Evolutionary conservation across 371 early-diverging fungal genomes (phyloP).

Genomic region (Mortierella sp.): DNA sequence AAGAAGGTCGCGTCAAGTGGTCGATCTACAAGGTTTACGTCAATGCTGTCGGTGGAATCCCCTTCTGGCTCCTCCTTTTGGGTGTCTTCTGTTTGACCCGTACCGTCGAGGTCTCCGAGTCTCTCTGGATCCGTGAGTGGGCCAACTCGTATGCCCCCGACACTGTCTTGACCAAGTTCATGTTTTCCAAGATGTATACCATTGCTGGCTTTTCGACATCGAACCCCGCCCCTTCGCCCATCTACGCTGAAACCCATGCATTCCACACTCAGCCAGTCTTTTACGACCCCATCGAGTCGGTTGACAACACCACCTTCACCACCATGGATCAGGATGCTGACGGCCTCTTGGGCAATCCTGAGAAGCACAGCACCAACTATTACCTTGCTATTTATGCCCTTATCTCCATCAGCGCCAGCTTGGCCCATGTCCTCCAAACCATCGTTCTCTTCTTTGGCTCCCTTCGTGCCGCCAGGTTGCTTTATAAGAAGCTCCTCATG

Average conservation of each 20-base stretch:
- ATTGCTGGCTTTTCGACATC: slow-evolving; percentile 23
- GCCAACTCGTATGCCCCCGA: slow-evolving; percentile 57
- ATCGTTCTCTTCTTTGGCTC: slow-evolving; percentile 71
- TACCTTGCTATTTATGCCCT: slow-evolving; percentile 57
- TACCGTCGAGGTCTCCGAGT: slow-evolving; percentile 63
- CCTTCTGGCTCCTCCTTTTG: slow-evolving; percentile 65
- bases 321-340: slow-evolving; percentile 26
- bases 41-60: slow-evolving; percentile 61
- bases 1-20: slow-evolving; percentile 66
- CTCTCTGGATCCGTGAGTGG: slow-evolving; percentile 73
- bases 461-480: slow-evolving; percentile 70
- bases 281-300: slow-evolving; percentile 27
- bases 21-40: slow-evolving; percentile 65
- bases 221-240: slow-evolving; percentile 24
- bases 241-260: slow-evolving; percentile 45
- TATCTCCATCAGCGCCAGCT: slow-evolving; percentile 58
- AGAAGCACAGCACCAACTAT: slow-evolving; percentile 52
- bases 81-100: slow-evolving; percentile 62
- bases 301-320: slow-evolving; percentile 24
- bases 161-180: slow-evolving; percentile 17
- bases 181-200: slow-evolving; percentile 37
- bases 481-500: slow-evolving; percentile 71
- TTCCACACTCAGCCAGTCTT: slow-evolving; percentile 20
- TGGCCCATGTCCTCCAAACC: slow-evolving; percentile 62
- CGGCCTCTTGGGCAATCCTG: slow-evolving; percentile 16